Percentiles rank a stretch among this genome's conserved stretches.
Evolutionary conservation across 305 asterid genomes (phyloP).

Genomic region (Rubia tinctorum): DNA sequence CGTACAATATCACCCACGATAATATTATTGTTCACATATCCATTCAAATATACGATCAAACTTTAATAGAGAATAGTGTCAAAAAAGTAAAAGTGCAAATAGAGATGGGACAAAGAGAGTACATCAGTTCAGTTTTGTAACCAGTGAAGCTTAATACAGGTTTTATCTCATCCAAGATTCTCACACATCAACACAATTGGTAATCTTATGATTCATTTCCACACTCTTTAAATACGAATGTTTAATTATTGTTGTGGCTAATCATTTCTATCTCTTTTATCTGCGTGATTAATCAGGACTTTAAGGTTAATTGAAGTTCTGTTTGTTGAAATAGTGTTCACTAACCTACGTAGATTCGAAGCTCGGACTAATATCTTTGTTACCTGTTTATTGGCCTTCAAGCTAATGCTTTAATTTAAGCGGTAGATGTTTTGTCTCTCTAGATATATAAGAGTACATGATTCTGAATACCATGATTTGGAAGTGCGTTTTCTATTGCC

Average conservation of each 20-base stretch:
- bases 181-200: conserved; percentile 49
- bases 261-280: conserved; percentile 14
- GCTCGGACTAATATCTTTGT: not conserved
- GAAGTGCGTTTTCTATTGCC: too few species aligned
- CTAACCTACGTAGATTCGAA: not conserved
- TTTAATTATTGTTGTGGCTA: conserved; percentile 6
- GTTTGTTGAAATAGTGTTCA: not conserved
- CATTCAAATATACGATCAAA: too few species aligned
- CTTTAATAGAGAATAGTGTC: too few species aligned
- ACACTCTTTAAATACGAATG: conserved; percentile 3
- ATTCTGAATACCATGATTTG: not conserved
- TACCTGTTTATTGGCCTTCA: not conserved
- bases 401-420: not conserved
- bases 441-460: not conserved
- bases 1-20: too few species aligned
- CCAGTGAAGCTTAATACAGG: conserved; percentile 32
- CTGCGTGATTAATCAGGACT: conserved; percentile 41
- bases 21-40: too few species aligned
- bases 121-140: not conserved
- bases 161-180: conserved; percentile 29
- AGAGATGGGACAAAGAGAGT: too few species aligned
- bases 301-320: conserved; percentile 46
- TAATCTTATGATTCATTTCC: conserved; percentile 17
- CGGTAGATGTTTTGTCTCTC: not conserved
- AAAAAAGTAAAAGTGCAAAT: too few species aligned